A percentile compares a stretch with the other conserved stretches of the same genome.
Evolutionary conservation across 2,329 filamentous ascomycete genomes (phyloP).

Genomic region (Cladosporium sp.): DNA sequence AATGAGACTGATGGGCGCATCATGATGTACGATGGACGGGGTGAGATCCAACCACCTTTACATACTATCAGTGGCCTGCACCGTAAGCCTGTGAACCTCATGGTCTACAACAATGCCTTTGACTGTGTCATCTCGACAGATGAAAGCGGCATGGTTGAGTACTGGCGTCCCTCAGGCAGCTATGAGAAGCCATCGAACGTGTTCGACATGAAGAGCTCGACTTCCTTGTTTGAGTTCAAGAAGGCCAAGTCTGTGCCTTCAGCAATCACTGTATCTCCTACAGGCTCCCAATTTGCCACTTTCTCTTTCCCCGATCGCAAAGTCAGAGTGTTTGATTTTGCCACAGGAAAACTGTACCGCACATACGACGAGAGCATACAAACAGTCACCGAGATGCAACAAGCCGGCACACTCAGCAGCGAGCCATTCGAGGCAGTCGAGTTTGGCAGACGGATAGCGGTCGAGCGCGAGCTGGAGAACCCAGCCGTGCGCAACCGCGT

Average conservation of each 20-base stretch:
- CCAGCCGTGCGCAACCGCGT: conserved; percentile 66
- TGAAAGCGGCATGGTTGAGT: conserved; percentile 90
- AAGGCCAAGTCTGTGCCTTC: conserved; percentile 84
- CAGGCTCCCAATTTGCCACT: conserved; percentile 81
- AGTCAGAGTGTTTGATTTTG: conserved; percentile 90
- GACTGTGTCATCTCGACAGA: conserved; percentile 92
- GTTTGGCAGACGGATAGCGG: conserved; percentile 82
- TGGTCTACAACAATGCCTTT: conserved; percentile 85
- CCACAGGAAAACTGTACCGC: conserved; percentile 80
- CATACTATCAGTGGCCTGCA: conserved; percentile 82
- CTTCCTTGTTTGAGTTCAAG: conserved; percentile 95
- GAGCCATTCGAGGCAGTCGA: conserved; percentile 86
- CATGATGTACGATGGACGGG: conserved; percentile 84
- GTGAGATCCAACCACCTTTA: conserved; percentile 73
- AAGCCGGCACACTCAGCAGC: conserved; percentile 75
- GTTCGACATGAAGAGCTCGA: conserved; percentile 90
- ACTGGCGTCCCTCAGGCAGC: conserved; percentile 79
- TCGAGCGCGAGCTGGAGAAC: conserved; percentile 83
- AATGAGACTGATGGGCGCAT: conserved; percentile 73
- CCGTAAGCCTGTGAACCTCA: conserved; percentile 74
- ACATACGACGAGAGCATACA: conserved; percentile 94
- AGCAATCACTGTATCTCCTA: conserved; percentile 81
- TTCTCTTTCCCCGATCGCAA: conserved; percentile 93
- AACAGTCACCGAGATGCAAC: conserved; percentile 91
- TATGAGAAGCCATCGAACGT: conserved; percentile 93